Conservation (phyloP, 2,329 filamentous ascomycete genomes). For the Leptographium procerum region DNA sequence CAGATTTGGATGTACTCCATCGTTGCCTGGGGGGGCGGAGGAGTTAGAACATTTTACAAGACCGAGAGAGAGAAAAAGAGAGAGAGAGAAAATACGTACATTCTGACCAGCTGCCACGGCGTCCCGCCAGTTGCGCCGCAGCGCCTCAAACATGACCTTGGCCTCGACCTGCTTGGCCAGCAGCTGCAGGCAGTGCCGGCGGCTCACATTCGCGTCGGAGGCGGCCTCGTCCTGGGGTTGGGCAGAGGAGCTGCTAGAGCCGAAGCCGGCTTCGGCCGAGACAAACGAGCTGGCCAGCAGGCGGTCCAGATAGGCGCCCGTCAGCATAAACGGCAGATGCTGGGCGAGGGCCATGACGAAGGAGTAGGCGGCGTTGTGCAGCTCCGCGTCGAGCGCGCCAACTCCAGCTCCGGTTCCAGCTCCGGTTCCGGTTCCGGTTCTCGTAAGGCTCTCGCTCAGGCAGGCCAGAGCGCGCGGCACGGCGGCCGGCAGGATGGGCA, state of each 20-base stretch:
- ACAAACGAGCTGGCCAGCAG: slow-evolving; percentile 61
- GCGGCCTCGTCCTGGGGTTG: slow-evolving; percentile 47
- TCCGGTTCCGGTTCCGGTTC: too few species aligned
- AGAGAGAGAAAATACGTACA: slow-evolving; percentile 31
- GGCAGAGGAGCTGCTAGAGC: slow-evolving; percentile 18
- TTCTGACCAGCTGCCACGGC: slow-evolving; percentile 51
- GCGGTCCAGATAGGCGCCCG: slow-evolving; percentile 58
- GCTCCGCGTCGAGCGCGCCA: too few species aligned
- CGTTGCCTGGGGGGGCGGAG: slow-evolving; percentile 50
- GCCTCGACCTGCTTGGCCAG: slow-evolving; percentile 68
- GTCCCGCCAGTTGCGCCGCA: slow-evolving; percentile 60
- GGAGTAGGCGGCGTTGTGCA: slow-evolving; percentile 75
- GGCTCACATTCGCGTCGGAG: slow-evolving; percentile 50
- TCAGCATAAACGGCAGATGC: slow-evolving; percentile 82
- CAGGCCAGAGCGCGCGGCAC: slow-evolving; percentile 63
- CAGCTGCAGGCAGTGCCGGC: slow-evolving; percentile 58
- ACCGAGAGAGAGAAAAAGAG: not conserved
- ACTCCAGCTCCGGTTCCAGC: too few species aligned
- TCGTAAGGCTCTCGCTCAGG: slow-evolving; percentile 51
- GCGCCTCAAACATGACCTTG: slow-evolving; percentile 60
- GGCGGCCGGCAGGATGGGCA: slow-evolving; percentile 68
- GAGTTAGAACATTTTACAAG: not conserved
- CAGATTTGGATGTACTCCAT: slow-evolving; percentile 61
- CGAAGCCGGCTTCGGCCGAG: slow-evolving; percentile 52
- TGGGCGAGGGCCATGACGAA: slow-evolving; percentile 71